Percentiles rank a stretch among this genome's conserved stretches.
phyloP scores from a whole-genome alignment of 805 yeast genomes.

The Suhomyces xylopsoci region DNA sequence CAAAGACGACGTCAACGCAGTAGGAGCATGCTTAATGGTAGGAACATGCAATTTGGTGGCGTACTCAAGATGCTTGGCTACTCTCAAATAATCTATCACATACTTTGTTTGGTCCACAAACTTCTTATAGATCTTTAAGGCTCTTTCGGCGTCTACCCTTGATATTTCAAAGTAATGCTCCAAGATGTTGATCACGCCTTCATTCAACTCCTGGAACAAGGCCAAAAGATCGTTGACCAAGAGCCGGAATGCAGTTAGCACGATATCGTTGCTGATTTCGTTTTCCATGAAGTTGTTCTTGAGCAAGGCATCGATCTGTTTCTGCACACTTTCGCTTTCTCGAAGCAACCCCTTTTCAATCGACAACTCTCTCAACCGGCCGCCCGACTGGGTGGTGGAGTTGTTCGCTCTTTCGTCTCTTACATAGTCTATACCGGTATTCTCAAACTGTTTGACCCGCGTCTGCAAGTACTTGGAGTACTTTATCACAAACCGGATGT shows the following conservation, averaged over 20 bases:
- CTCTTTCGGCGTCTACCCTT: constrained; percentile 78
- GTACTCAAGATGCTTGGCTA: constrained; percentile 84
- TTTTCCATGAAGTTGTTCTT: constrained; percentile 72
- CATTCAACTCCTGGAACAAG: constrained; percentile 85
- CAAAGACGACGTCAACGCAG: constrained; percentile 80
- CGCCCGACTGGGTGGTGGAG: constrained; percentile 46
- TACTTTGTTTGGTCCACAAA: constrained; percentile 84
- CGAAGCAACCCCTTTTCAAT: constrained; percentile 79
- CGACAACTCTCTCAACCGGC: constrained; percentile 59
- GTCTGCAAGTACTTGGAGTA: constrained; percentile 70
- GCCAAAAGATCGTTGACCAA: constrained; percentile 87
- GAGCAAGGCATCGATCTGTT: constrained; percentile 72
- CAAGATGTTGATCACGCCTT: constrained; percentile 89
- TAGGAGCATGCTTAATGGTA: constrained; percentile 95
- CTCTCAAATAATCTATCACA: constrained; percentile 82
- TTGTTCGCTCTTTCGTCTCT: constrained; percentile 58
- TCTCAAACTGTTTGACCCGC: constrained; percentile 67
- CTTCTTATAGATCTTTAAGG: constrained; percentile 75
- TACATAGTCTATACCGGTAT: constrained; percentile 70
- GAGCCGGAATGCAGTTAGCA: constrained; percentile 80
- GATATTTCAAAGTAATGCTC: constrained; percentile 96
- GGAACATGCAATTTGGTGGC: constrained; percentile 91
- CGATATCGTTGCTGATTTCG: constrained; percentile 81
- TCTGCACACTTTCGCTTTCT: constrained; percentile 81
- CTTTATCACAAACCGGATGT: constrained; percentile 54